Conservation (phyloP, 495 filamentous ascomycete genomes). For the Friedmanniomyces endolithicus region DNA sequence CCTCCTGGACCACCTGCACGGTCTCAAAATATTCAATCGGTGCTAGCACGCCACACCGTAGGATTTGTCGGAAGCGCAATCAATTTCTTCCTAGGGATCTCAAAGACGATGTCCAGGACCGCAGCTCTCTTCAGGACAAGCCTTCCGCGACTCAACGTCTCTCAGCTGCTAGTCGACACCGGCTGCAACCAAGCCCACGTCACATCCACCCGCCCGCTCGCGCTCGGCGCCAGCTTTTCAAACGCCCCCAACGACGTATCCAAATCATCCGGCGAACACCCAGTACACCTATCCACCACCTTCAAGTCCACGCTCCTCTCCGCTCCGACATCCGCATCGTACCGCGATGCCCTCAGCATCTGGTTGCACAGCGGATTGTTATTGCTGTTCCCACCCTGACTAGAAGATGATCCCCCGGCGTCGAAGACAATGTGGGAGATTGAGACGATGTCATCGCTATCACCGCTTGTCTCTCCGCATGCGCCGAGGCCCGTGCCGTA, state of each 20-base stretch:
- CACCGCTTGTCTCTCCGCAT: slow-evolving; percentile 48
- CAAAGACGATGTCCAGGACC: no score
- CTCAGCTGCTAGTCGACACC: slow-evolving; percentile 6
- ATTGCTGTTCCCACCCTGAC: slow-evolving; percentile 40
- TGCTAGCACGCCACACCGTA: no score
- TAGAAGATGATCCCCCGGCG: slow-evolving; percentile 28
- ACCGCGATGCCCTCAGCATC: slow-evolving; percentile 44
- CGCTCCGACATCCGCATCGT: slow-evolving; percentile 30
- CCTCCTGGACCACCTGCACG: no score
- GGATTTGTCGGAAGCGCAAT: not conserved
- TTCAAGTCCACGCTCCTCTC: slow-evolving; percentile 47
- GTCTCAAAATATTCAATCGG: no score
- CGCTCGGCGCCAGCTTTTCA: slow-evolving; percentile 42
- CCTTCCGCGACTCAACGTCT: no score
- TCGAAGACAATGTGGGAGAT: slow-evolving; percentile 59
- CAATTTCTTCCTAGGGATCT: no score
- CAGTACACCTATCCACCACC: slow-evolving; percentile 65
- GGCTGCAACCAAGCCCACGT: slow-evolving; percentile 54
- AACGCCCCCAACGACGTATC: slow-evolving; percentile 55
- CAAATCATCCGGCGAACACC: slow-evolving; percentile 51
- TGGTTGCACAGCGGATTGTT: slow-evolving; percentile 57
- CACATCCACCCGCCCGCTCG: slow-evolving; percentile 46
- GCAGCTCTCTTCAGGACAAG: no score
- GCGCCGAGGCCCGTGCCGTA: slow-evolving; percentile 57
- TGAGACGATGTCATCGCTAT: slow-evolving; percentile 48